Evolutionary conservation across 2,329 filamentous ascomycete species (phyloP), one percentile per base, ranked within the genome.

Genomic region (Fusarium sp.): DNA sequence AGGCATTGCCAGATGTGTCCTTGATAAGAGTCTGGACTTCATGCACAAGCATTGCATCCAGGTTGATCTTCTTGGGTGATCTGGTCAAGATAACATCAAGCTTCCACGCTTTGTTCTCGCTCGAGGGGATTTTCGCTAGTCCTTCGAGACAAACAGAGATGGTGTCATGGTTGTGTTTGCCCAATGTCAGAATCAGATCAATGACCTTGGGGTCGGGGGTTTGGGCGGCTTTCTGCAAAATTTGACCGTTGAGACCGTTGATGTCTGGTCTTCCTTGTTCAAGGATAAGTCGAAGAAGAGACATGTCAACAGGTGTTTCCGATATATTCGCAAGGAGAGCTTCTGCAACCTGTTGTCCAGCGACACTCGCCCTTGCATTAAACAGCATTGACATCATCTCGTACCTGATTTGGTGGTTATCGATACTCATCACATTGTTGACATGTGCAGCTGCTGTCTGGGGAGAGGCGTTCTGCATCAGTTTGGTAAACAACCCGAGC

Each of bases 261-360:
- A 89, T 79, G 64, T 90, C 87, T 5, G 86, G 88, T 28, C 83
- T 83, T 0, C 88, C 88, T 32, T 86, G 82, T 32, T 87, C 83
- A 5, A 90, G 77, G 6, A 91, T 80, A 12, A 87, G 78, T 9
- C 80, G 80, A 3, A 89, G 77, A 5, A 90, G 81, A 18, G 83
- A 82, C 75, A 86, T 83, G 60, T 91, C 89, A 1, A 86, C 81
- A 0, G 86, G 85, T 32, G 81, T 84, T 49, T 83, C 81, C 16
- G 82, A 80, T 23, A 90, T 72, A 0, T 83, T 81, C 19, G 80
- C 77, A 9, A 84, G 78, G 32, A 90, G 75, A 8, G 86, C 85
- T 11, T 78, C 75, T 5, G 84, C 83, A 19, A 88, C 81, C 50
- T 87, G 82, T 5, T 80, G 77, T 0, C 83, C 79, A 2, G 83